Evolutionary conservation across 345 rosid genomes (phyloP).

Genomic region (Moricandia moricandioides): DNA sequence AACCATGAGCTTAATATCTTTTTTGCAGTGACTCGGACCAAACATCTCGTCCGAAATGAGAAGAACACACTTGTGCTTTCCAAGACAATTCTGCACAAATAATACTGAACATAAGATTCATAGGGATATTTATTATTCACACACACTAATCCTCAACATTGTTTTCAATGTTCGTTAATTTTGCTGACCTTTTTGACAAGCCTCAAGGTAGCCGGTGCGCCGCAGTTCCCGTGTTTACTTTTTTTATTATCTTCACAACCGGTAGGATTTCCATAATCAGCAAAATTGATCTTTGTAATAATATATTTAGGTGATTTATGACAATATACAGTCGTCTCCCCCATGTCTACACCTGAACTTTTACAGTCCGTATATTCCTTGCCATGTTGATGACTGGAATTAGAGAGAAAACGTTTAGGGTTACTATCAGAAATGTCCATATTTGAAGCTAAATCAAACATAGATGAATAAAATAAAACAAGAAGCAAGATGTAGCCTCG

Average conservation of each 20-base stretch:
- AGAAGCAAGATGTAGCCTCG: too few species aligned
- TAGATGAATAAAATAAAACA: too few species aligned
- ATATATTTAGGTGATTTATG: background rate
- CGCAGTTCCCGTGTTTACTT: conserved; percentile 6
- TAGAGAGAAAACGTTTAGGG: conserved; percentile 45
- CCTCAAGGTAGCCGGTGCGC: conserved; percentile 7
- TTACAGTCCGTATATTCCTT: too few species aligned
- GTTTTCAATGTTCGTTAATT: background rate
- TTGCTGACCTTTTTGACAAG: conserved; percentile 4
- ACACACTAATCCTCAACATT: background rate
- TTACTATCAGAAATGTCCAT: conserved; percentile 35
- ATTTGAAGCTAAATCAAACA: too few species aligned
- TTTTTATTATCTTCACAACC: conserved; percentile 1
- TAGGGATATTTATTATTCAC: background rate
- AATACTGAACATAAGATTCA: background rate
- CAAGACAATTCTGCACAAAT: conserved; percentile 29
- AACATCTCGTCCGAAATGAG: conserved; percentile 23
- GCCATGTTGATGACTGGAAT: too few species aligned
- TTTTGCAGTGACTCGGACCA: conserved; percentile 16
- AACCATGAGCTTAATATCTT: background rate
- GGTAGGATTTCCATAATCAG: conserved; percentile 23
- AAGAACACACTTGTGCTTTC: background rate
- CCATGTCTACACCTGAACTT: too few species aligned
- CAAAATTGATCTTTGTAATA: conserved; percentile 10
- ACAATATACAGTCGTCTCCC: too few species aligned